Percentiles rank a stretch among this genome's conserved stretches.
phyloP scores from a whole-genome alignment of 148 eudicot genomes.

The Amaranthus hypochondriacus region DNA sequence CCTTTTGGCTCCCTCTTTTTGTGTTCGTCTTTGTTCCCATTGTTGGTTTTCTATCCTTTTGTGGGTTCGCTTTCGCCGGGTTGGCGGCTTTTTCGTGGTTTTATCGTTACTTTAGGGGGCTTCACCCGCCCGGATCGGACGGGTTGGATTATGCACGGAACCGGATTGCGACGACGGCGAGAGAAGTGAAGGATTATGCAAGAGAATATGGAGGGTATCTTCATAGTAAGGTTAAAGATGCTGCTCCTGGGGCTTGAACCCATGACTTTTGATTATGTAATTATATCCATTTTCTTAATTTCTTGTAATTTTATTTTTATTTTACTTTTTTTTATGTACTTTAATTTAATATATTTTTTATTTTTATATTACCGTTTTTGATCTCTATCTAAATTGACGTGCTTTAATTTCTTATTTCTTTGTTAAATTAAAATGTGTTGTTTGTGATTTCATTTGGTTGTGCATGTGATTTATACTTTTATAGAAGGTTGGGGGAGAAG shows the following conservation, averaged over 20 bases:
- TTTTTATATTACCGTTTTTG: too few relatives aligned
- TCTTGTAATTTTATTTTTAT: too few relatives aligned
- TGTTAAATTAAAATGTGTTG: too few relatives aligned
- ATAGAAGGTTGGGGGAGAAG: too few relatives aligned
- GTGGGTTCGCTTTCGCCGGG: slow-evolving; percentile 36
- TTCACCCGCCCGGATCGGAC: slow-evolving; percentile 81
- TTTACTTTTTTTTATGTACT: too few relatives aligned
- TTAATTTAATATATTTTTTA: too few relatives aligned
- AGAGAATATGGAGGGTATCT: slow-evolving; percentile 83
- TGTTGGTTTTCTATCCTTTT: slow-evolving; percentile 37
- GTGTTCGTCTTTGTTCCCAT: slow-evolving; percentile 31
- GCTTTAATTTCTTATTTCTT: too few relatives aligned
- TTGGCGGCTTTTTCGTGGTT: slow-evolving; percentile 50
- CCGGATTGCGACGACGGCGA: slow-evolving; percentile 63
- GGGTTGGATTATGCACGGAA: slow-evolving; percentile 71
- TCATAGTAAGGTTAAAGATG: slow-evolving; percentile 78
- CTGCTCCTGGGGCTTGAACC: slow-evolving; percentile 84
- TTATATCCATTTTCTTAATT: too few relatives aligned
- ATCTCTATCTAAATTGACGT: too few relatives aligned
- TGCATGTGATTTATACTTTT: too few relatives aligned
- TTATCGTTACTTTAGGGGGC: slow-evolving; percentile 63
- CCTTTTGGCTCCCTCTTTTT: slow-evolving; percentile 69
- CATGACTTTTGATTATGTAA: neutral
- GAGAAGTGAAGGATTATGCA: slow-evolving; percentile 89
- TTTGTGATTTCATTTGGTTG: too few relatives aligned